A percentile compares a stretch with the other conserved stretches of the same genome.
These are phyloP conservation scores for Pseudoneurospora amorphoporcata DNA, from an alignment of 495 filamentous ascomycete genomes.

Conservation along the genomic window DNA sequence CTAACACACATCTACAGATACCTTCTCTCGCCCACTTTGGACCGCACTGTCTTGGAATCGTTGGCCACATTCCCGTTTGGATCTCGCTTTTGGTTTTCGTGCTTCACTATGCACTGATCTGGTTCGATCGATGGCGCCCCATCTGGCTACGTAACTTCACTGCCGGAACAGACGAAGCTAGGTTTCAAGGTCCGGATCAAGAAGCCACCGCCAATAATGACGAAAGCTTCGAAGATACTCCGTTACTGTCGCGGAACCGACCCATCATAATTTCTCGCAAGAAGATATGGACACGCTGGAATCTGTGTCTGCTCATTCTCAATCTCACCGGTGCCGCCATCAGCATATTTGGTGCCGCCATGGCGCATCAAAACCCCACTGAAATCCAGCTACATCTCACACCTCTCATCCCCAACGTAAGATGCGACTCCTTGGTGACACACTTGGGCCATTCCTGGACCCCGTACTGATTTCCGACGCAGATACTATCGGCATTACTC, in stretches of 20 bases:
- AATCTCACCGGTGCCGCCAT: neutral
- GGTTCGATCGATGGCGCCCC: conserved; percentile 14
- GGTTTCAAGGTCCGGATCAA: neutral
- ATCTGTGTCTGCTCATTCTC: conserved; percentile 8
- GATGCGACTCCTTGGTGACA: neutral
- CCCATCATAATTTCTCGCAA: neutral
- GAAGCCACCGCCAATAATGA: neutral
- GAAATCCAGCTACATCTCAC: conserved; percentile 6
- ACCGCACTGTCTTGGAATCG: conserved; percentile 19
- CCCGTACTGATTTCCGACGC: neutral
- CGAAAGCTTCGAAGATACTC: neutral
- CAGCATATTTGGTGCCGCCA: conserved; percentile 3
- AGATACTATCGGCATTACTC: conserved; percentile 15
- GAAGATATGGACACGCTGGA: conserved; percentile 14
- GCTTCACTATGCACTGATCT: conserved; percentile 18
- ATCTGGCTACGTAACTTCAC: conserved; percentile 22
- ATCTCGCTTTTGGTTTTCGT: conserved; percentile 14
- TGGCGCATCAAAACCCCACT: conserved; percentile 4
- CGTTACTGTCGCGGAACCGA: neutral
- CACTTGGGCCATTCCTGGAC: neutral
- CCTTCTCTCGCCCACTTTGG: conserved; percentile 18
- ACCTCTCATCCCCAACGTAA: conserved; percentile 18
- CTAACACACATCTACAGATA: conserved; percentile 11
- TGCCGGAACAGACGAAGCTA: conserved; percentile 5
- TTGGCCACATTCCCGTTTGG: conserved; percentile 21